phyloP scores from a whole-genome alignment of 768 basidiomycete species.

The Auricularia cornea region DNA sequence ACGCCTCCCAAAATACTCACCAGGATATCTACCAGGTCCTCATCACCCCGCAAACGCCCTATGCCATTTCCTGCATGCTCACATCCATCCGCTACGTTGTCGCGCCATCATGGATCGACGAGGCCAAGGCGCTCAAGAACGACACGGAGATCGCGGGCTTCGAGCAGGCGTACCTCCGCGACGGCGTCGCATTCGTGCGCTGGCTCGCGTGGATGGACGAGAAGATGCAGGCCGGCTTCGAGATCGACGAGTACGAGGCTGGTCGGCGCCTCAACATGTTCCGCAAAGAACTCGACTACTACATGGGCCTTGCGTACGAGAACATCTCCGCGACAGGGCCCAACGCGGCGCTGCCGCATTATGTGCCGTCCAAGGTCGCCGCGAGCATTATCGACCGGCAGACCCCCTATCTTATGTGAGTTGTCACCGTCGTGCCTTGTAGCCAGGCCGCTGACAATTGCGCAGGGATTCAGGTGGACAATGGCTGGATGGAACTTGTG shows the following conservation, averaged over 20 bases:
- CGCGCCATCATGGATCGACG: conserved; percentile 58
- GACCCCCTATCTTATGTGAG: conserved; percentile 84
- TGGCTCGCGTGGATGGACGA: conserved; percentile 91
- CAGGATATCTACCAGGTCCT: conserved; percentile 41
- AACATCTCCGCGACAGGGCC: conserved; percentile 84
- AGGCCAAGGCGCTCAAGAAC: conserved; percentile 85
- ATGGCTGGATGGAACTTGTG: conserved; percentile 77
- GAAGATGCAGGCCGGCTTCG: conserved; percentile 65
- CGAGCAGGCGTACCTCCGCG: conserved; percentile 76
- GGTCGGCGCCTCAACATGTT: conserved; percentile 75
- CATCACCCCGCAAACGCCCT: conserved; percentile 65
- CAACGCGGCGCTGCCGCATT: conserved; percentile 95
- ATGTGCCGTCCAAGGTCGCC: conserved; percentile 61
- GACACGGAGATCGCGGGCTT: conserved; percentile 76
- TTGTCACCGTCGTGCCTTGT: conserved; percentile 1
- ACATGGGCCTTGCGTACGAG: conserved; percentile 81
- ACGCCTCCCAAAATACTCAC: too few species aligned
- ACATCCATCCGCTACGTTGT: conserved; percentile 76
- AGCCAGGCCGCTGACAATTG: not conserved
- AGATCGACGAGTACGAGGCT: conserved; percentile 89
- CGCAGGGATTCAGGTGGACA: conserved; percentile 86
- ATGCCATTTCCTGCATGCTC: conserved; percentile 78
- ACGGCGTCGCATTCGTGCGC: conserved; percentile 76
- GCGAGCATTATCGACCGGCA: conserved; percentile 70
- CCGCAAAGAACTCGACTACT: conserved; percentile 60